Evolutionary conservation across 1,284 basidiomycete genomes (phyloP).

Genomic region (Ustilago trichophora): DNA sequence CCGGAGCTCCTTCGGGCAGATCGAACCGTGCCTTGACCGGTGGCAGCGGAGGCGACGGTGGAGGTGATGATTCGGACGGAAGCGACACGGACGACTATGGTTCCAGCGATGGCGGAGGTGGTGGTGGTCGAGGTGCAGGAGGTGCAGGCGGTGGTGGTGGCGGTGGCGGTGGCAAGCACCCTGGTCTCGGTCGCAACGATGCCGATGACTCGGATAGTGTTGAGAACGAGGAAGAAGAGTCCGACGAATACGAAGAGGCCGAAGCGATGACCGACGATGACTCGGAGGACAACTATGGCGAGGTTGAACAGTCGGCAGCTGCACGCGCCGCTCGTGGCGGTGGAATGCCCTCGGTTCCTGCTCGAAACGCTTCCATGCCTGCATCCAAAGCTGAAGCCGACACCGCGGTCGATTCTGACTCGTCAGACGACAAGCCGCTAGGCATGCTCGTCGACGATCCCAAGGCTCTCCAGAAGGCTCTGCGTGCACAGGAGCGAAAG

Average conservation of each 20-base stretch:
- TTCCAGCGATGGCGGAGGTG: conserved; percentile 55
- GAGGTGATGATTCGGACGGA: conserved; percentile 20
- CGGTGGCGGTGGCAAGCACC: conserved; percentile 30
- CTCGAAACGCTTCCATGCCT: conserved; percentile 12
- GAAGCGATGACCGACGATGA: conserved; percentile 44
- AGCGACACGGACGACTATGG: conserved; percentile 55
- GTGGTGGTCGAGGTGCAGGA: conserved; percentile 34
- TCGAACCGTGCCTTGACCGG: conserved; percentile 4
- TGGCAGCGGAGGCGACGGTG: conserved; percentile 16
- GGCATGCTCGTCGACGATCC: conserved; percentile 50
- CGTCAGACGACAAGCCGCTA: conserved; percentile 43
- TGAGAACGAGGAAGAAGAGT: conserved; percentile 13
- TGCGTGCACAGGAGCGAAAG: conserved; percentile 41
- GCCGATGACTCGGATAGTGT: conserved; percentile 24
- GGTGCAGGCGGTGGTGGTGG: no score
- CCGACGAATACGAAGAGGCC: conserved; percentile 24
- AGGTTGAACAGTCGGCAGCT: conserved; percentile 2
- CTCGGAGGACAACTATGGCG: conserved; percentile 51
- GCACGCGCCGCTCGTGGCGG: conserved; percentile 3
- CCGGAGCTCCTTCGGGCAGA: conserved; percentile 8
- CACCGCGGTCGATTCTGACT: conserved; percentile 35
- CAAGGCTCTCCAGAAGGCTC: conserved; percentile 33
- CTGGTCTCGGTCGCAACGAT: conserved; percentile 17
- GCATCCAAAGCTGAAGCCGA: conserved; percentile 1
- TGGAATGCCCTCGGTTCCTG: conserved; percentile 12